phyloP scores from a whole-genome alignment of 2,329 filamentous ascomycete genomes.

The Diaporthe capsici region DNA sequence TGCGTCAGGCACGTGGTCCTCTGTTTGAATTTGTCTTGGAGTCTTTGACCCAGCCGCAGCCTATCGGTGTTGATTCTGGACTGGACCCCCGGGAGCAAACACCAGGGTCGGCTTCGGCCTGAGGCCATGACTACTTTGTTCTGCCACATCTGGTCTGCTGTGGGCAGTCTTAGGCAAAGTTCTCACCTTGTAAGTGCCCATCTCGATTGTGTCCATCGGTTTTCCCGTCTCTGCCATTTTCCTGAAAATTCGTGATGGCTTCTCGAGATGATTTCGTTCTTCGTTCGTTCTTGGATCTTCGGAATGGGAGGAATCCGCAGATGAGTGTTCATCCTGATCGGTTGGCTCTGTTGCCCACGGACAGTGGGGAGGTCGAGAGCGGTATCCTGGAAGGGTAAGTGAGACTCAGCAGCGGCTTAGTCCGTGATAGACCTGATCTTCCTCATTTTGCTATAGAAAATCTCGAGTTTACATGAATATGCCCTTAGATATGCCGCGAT shows the following conservation, averaged over 20 bases:
- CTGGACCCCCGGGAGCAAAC: not conserved
- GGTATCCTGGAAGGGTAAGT: not conserved
- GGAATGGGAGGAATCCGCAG: not conserved
- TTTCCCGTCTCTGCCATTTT: not conserved
- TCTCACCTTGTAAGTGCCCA: no score
- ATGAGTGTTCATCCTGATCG: not conserved
- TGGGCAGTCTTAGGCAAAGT: fast-evolving
- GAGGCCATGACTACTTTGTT: no score
- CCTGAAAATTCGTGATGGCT: not conserved
- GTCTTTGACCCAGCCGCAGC: not conserved
- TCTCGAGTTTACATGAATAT: not conserved
- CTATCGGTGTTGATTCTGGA: not conserved
- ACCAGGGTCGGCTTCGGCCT: not conserved
- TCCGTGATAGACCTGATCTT: no score
- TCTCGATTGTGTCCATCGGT: no score
- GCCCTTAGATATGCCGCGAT: not conserved
- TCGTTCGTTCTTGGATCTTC: not conserved
- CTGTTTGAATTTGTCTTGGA: not conserved
- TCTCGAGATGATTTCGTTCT: not conserved
- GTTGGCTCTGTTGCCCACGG: not conserved
- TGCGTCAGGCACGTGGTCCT: not conserved
- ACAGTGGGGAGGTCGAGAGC: not conserved
- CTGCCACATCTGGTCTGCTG: not conserved
- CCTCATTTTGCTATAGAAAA: not conserved
- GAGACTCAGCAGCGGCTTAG: not conserved